Conservation (phyloP, 2,329 filamentous ascomycete genomes). For the Cytospora piceicola region DNA sequence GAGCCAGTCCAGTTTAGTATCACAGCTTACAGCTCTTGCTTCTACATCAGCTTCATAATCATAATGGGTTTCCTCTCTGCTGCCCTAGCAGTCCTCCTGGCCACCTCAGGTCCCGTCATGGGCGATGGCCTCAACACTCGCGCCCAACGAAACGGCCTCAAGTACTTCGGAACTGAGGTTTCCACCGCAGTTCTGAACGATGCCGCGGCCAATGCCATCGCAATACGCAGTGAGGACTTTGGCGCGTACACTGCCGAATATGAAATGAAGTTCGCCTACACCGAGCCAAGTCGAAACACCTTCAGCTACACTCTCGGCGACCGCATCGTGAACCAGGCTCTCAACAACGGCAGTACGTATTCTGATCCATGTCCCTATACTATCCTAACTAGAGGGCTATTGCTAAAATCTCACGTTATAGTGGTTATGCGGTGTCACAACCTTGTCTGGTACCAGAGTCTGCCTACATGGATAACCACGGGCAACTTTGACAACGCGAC, state of each 20-base stretch:
- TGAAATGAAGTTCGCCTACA: slow-evolving; percentile 63
- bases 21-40: background rate
- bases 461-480: slow-evolving; percentile 53
- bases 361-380: background rate
- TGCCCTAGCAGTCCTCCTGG: background rate
- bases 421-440: slow-evolving; percentile 63
- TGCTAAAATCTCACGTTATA: background rate
- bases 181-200: slow-evolving; percentile 60
- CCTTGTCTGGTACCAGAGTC: slow-evolving; percentile 50
- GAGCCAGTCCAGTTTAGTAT: background rate
- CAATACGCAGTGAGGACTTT: slow-evolving; percentile 58
- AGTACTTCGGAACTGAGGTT: slow-evolving; percentile 66
- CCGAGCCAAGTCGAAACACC: slow-evolving; percentile 57
- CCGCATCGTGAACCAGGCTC: slow-evolving; percentile 37
- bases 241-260: slow-evolving; percentile 66
- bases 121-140: slow-evolving; percentile 25
- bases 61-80: slow-evolving; percentile 8
- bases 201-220: slow-evolving; percentile 54
- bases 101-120: background rate
- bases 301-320: slow-evolving; percentile 64
- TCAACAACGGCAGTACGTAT: background rate
- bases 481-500: slow-evolving; percentile 59
- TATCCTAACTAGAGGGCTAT: slow-evolving; percentile 19
- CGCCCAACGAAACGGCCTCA: slow-evolving; percentile 21
- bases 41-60: background rate